Evolutionary conservation across 208 protist genomes (phyloP).

Genomic region (Trichomonas vaginalis): DNA sequence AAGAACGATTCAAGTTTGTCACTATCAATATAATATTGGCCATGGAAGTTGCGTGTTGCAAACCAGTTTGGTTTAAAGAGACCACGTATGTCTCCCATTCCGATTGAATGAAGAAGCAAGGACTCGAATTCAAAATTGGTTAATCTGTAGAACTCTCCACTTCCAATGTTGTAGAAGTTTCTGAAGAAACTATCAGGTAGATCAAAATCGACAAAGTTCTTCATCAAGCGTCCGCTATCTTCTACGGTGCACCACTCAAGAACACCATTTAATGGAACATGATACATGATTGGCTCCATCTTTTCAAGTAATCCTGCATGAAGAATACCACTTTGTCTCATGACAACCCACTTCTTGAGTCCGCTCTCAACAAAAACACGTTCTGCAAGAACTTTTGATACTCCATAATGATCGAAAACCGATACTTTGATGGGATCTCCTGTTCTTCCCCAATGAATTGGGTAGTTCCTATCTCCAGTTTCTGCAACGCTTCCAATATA

Average conservation of each 20-base stretch:
- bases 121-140: neutral
- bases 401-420: neutral
- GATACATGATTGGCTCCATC: neutral
- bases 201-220: neutral
- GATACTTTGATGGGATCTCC: neutral
- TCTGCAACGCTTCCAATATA: neutral
- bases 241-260: neutral
- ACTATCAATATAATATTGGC: neutral
- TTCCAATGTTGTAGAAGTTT: neutral
- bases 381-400: neutral
- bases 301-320: neutral
- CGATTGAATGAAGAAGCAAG: neutral
- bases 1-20: neutral
- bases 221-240: neutral
- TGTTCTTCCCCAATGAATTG: conserved; percentile 11
- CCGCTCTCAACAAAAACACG: neutral
- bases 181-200: neutral
- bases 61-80: neutral
- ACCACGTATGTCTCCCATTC: neutral
- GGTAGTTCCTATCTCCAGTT: neutral
- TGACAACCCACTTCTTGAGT: neutral
- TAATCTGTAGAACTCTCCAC: neutral
- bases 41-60: neutral
- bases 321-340: neutral
- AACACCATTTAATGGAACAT: neutral